Evolutionary conservation across 805 yeast species (phyloP).

Genomic region (Nakazawaea anatomiae): DNA sequence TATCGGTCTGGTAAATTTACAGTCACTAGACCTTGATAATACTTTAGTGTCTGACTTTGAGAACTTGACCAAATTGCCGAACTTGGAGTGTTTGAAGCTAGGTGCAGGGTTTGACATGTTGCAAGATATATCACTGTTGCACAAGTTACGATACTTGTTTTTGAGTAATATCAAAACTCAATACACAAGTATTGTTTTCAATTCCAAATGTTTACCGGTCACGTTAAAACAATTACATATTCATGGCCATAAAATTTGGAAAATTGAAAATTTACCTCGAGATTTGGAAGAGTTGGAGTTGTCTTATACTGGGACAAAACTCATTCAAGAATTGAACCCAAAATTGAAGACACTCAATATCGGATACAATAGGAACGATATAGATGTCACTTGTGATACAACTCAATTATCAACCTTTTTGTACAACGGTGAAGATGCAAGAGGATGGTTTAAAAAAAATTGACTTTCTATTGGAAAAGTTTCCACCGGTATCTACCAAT

Average conservation of each 20-base stretch:
- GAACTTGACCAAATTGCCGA: neutral
- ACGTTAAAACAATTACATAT: neutral
- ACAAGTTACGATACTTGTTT: neutral
- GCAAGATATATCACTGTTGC: neutral
- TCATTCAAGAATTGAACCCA: neutral
- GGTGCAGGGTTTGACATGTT: neutral
- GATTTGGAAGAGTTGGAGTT: neutral
- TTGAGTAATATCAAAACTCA: too few relatives aligned
- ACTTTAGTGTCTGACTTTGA: neutral
- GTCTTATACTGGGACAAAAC: neutral
- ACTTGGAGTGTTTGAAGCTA: neutral
- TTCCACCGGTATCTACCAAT: too few relatives aligned
- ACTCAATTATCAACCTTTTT: neutral
- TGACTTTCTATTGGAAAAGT: too few relatives aligned
- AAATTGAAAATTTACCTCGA: neutral
- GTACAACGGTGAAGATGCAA: too few relatives aligned
- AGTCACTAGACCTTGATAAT: neutral
- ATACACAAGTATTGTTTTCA: neutral
- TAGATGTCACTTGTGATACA: neutral
- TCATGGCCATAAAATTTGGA: neutral
- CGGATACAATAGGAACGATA: neutral
- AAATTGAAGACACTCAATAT: neutral
- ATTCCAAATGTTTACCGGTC: neutral
- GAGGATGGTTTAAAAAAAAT: too few relatives aligned
- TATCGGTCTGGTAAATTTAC: neutral